Evolutionary conservation across 495 filamentous ascomycete species (phyloP).

Genomic region (Poronia punctata): DNA sequence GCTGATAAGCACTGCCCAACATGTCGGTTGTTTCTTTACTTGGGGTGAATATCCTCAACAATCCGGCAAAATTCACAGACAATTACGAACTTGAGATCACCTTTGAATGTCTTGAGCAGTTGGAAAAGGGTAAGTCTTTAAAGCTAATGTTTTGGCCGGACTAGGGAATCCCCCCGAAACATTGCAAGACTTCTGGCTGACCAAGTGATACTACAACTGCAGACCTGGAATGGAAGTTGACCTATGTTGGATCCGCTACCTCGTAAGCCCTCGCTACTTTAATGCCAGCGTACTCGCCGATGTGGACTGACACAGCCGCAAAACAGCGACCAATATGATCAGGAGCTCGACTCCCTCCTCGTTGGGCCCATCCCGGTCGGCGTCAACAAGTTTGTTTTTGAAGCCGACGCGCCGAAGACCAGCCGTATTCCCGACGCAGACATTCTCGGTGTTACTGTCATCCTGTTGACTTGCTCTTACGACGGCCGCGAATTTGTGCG

Average conservation of each 20-base stretch:
- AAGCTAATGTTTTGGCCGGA: neutral
- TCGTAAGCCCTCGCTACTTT: slow-evolving; percentile 53
- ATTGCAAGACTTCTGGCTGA: neutral
- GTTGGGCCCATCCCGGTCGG: slow-evolving; percentile 95
- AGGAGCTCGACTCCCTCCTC: slow-evolving; percentile 93
- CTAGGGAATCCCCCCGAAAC: neutral
- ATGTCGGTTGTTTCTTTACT: slow-evolving; percentile 98
- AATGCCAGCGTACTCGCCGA: neutral
- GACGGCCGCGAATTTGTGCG: slow-evolving; percentile 95
- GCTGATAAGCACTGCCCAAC: slow-evolving; percentile 28
- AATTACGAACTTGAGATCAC: slow-evolving; percentile 97
- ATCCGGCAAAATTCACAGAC: slow-evolving; percentile 83
- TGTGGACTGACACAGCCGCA: slow-evolving; percentile 16
- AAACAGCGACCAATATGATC: slow-evolving; percentile 86
- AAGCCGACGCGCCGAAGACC: slow-evolving; percentile 86
- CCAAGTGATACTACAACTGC: slow-evolving; percentile 5
- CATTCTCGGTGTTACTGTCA: slow-evolving; percentile 93
- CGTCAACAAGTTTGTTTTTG: slow-evolving; percentile 97
- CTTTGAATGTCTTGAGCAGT: slow-evolving; percentile 86
- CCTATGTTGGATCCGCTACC: slow-evolving; percentile 95
- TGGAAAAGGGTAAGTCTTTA: slow-evolving; percentile 69
- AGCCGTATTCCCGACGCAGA: slow-evolving; percentile 86
- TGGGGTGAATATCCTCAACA: slow-evolving; percentile 91
- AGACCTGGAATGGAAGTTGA: slow-evolving; percentile 99
- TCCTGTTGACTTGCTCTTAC: slow-evolving; percentile 93